Conservation (phyloP, 495 filamentous ascomycete species). For the Cercophora samala region DNA sequence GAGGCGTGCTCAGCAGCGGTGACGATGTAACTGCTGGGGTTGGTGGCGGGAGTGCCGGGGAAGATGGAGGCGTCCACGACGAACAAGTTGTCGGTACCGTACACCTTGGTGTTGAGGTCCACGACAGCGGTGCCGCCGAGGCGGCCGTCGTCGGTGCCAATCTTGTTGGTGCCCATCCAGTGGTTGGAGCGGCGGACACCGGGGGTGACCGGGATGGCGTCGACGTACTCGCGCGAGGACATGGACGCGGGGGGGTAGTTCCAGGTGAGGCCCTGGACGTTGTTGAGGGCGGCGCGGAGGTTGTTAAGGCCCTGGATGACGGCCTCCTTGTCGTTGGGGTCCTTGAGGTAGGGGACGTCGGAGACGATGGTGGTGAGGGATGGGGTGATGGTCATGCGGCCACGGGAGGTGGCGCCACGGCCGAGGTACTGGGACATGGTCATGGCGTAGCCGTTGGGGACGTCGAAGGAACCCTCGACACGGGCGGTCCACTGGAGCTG, state of each 20-base stretch:
- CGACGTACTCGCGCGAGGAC: constrained; percentile 53
- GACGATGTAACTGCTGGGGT: constrained; percentile 59
- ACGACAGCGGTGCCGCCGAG: constrained; percentile 62
- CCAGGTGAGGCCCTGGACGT: constrained; percentile 53
- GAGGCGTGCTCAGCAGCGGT: constrained; percentile 54
- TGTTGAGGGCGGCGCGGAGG: constrained; percentile 52
- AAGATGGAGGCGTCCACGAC: constrained; percentile 63
- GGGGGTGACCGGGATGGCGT: constrained; percentile 42
- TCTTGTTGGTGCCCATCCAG: constrained; percentile 63
- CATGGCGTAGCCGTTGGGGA: constrained; percentile 47
- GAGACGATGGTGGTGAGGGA: constrained; percentile 54
- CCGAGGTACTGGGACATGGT: constrained; percentile 65
- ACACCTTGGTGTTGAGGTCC: constrained; percentile 67
- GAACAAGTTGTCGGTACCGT: constrained; percentile 67
- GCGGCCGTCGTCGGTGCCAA: constrained; percentile 65
- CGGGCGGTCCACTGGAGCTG: constrained; percentile 64
- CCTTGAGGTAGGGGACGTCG: constrained; percentile 53
- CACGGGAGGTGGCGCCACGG: constrained; percentile 58
- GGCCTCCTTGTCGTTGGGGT: constrained; percentile 49
- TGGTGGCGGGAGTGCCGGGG: constrained; percentile 58
- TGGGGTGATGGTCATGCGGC: constrained; percentile 60
- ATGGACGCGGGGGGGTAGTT: constrained; percentile 50
- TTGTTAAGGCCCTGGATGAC: constrained; percentile 58
- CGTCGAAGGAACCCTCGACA: constrained; percentile 52
- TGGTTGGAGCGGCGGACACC: constrained; percentile 63